A percentile compares a stretch with the other conserved stretches of the same genome.
These are phyloP conservation scores for Spergularia bocconei DNA, from an alignment of 148 eudicot genomes.

Conservation along the genomic window DNA sequence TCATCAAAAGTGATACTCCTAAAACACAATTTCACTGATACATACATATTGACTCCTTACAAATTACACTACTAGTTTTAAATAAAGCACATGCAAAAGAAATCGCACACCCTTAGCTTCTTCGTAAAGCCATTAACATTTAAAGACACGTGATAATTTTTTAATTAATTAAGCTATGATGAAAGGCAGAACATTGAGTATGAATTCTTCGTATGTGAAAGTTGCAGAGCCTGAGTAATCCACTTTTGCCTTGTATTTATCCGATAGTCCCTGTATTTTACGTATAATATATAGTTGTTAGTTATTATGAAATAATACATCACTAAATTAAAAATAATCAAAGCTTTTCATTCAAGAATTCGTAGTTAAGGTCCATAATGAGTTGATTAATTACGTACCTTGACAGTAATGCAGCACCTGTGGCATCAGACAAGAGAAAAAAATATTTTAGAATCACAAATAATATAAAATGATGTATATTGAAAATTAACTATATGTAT, in stretches of 20 bases:
- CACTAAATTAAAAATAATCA: background rate
- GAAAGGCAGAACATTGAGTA: constrained; percentile 71
- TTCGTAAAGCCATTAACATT: too few relatives aligned
- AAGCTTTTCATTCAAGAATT: background rate
- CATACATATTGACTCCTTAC: too few relatives aligned
- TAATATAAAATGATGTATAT: too few relatives aligned
- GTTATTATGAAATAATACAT: background rate
- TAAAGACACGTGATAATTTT: too few relatives aligned
- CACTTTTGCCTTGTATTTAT: constrained; percentile 73
- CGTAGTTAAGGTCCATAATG: background rate
- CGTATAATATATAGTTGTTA: too few relatives aligned
- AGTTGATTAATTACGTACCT: constrained; percentile 19
- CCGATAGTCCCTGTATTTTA: constrained; percentile 61
- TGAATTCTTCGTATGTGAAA: constrained; percentile 73
- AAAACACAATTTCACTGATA: too few relatives aligned
- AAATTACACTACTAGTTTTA: too few relatives aligned
- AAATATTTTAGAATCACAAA: background rate
- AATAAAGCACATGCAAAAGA: too few relatives aligned
- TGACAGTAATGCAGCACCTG: constrained; percentile 81
- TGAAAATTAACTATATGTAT: background rate
- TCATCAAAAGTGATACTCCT: too few relatives aligned
- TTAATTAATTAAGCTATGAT: constrained; percentile 45
- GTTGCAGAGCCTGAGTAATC: constrained; percentile 53
- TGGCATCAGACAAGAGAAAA: background rate
- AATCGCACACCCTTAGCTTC: too few relatives aligned